A percentile compares a stretch with the other conserved stretches of the same genome.
These are phyloP conservation scores for Aspergillus aculeatinus DNA, from an alignment of 2,329 filamentous ascomycete species.

Conservation along the genomic window DNA sequence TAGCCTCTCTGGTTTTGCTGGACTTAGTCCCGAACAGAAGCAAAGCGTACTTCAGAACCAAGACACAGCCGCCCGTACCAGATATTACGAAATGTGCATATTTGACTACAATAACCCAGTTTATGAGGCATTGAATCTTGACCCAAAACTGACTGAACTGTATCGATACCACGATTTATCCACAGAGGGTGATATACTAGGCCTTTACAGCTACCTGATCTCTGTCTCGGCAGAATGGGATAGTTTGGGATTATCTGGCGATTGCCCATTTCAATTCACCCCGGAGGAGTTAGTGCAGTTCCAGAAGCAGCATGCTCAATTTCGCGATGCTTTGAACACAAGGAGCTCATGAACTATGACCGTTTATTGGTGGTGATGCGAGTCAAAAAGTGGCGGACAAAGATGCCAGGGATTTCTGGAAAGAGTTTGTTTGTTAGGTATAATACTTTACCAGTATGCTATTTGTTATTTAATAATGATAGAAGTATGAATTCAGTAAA, in stretches of 20 bases:
- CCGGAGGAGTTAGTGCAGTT: not conserved
- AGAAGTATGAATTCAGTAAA: no score
- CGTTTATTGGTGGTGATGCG: not conserved
- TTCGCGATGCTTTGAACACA: not conserved
- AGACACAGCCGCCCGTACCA: not conserved
- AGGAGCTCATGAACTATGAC: not conserved
- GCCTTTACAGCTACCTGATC: not conserved
- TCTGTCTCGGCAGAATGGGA: not conserved
- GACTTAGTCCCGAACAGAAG: not conserved
- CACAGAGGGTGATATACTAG: not conserved
- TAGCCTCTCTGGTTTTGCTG: not conserved
- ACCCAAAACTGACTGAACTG: not conserved
- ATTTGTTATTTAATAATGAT: not conserved
- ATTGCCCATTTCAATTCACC: not conserved
- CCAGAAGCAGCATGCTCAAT: not conserved
- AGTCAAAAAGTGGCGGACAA: not conserved
- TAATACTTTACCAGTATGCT: not conserved
- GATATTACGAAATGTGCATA: not conserved
- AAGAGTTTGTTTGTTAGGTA: not conserved
- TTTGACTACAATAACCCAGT: not conserved
- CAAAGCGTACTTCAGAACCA: not conserved
- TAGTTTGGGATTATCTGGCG: not conserved
- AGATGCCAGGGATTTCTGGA: not conserved
- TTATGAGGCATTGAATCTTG: not conserved
- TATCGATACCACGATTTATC: not conserved